Evolutionary conservation across 2,329 filamentous ascomycete genomes (phyloP).

Genomic region (Sporothrix euskadiensis): DNA sequence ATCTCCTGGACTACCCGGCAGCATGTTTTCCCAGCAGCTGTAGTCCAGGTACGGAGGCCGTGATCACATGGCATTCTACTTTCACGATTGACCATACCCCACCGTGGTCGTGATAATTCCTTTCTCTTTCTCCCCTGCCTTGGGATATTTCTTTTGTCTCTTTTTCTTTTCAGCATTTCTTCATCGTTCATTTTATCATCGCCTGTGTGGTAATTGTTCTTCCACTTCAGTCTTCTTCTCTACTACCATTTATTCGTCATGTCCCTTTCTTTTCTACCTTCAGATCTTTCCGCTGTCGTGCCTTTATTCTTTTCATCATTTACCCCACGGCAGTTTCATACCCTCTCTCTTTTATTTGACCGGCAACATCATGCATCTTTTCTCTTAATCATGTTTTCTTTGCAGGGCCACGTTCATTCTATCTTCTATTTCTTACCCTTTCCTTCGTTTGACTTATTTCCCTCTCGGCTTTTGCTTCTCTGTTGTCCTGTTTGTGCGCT

Average conservation of each 20-base stretch:
- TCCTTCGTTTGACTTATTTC: neutral
- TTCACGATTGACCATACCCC: neutral
- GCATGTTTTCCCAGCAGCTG: conserved; percentile 26
- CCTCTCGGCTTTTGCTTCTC: neutral
- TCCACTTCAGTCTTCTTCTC: neutral
- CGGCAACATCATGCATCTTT: neutral
- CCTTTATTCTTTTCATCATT: neutral
- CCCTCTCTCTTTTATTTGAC: neutral
- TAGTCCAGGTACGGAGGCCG: neutral
- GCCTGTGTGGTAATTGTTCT: neutral
- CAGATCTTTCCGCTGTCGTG: neutral
- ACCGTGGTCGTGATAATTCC: neutral
- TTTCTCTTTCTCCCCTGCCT: neutral
- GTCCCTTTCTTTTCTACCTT: conserved; percentile 8
- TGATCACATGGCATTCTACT: neutral
- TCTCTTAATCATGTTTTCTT: conserved; percentile 19
- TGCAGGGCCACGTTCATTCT: neutral
- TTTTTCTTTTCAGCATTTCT: neutral
- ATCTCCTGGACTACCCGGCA: conserved; percentile 17
- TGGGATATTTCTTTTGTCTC: conserved; percentile 9
- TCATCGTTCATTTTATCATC: neutral
- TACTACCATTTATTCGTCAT: conserved; percentile 10
- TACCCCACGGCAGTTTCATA: neutral
- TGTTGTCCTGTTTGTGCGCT: neutral
- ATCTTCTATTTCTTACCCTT: neutral